A percentile compares a stretch with the other conserved stretches of the same genome.
These are phyloP conservation scores for Rhodotorula sp. DNA, from an alignment of 1,284 basidiomycete genomes.

Conservation along the genomic window DNA sequence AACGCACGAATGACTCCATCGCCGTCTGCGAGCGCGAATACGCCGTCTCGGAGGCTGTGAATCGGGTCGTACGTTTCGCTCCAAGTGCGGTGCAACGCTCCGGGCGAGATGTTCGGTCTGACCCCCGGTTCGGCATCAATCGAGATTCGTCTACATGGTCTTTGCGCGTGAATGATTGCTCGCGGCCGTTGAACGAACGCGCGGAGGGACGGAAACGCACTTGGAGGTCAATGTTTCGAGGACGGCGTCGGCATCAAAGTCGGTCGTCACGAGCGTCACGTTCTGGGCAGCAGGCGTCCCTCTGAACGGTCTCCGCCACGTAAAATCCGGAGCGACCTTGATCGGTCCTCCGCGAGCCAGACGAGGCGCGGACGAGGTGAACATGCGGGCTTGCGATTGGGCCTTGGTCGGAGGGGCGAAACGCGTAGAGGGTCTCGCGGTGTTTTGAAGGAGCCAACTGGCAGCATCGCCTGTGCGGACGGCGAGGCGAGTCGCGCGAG, in stretches of 20 bases:
- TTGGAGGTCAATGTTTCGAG: conserved; percentile 1
- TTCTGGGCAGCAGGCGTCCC: not conserved
- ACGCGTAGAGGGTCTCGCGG: not conserved
- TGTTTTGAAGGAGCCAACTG: not conserved
- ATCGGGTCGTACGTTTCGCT: not conserved
- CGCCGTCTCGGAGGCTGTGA: not conserved
- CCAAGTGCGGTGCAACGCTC: not conserved
- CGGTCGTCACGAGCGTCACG: conserved; percentile 1
- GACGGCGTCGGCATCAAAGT: conserved; percentile 3
- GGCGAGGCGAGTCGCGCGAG: too few relatives aligned
- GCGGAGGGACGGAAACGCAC: not conserved
- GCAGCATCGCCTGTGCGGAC: not conserved
- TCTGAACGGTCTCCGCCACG: conserved; percentile 1
- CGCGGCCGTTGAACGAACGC: not conserved
- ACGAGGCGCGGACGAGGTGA: not conserved
- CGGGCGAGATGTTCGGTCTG: not conserved
- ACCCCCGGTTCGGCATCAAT: not conserved
- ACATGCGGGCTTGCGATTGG: not conserved
- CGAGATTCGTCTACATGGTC: not conserved
- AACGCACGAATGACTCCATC: conserved; percentile 1
- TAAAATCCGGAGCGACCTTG: conserved; percentile 2
- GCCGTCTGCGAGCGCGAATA: not conserved
- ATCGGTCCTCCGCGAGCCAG: not conserved
- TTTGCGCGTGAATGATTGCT: not conserved
- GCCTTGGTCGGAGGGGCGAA: not conserved